Percentiles rank a stretch among this genome's conserved stretches.
These are phyloP conservation scores for Alternaria ventricosa DNA, from an alignment of 2,329 filamentous ascomycete species.

Conservation along the genomic window DNA sequence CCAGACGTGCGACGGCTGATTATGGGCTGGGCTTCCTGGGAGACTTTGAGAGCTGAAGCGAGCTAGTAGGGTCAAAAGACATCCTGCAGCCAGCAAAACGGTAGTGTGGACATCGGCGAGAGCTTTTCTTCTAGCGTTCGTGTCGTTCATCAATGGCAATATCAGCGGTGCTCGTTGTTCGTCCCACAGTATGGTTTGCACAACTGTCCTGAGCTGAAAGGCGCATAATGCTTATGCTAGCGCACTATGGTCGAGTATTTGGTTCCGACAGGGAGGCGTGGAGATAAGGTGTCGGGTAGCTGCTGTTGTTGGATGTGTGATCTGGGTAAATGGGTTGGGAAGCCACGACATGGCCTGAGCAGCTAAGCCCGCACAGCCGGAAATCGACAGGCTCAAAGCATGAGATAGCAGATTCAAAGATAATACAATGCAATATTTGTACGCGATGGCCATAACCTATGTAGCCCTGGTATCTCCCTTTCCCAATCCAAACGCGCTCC, in stretches of 20 bases:
- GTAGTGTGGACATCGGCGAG: constrained; percentile 7
- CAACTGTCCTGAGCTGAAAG: neutral
- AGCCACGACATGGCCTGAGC: neutral
- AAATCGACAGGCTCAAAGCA: neutral
- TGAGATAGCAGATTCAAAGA: neutral
- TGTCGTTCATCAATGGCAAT: constrained; percentile 39
- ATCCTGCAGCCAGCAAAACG: constrained; percentile 18
- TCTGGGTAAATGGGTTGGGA: constrained; percentile 16
- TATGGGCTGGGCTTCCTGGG: constrained; percentile 22
- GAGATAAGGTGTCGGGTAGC: neutral
- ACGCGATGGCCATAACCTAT: neutral
- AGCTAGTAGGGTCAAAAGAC: constrained; percentile 27
- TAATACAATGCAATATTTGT: neutral
- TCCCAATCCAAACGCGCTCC: neutral
- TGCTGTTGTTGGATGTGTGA: constrained; percentile 5
- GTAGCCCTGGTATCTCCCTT: neutral
- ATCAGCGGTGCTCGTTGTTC: constrained; percentile 16
- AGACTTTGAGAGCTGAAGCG: constrained; percentile 32
- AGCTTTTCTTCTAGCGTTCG: constrained; percentile 23
- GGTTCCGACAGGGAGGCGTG: neutral
- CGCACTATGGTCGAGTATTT: neutral
- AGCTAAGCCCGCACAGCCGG: neutral
- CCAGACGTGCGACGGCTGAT: constrained; percentile 33
- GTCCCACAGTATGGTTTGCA: neutral
- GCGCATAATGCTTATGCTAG: neutral